A percentile compares a stretch with the other conserved stretches of the same genome.
phyloP scores from a whole-genome alignment of 139 green algal genomes.

The Coccomyxa sp. region DNA sequence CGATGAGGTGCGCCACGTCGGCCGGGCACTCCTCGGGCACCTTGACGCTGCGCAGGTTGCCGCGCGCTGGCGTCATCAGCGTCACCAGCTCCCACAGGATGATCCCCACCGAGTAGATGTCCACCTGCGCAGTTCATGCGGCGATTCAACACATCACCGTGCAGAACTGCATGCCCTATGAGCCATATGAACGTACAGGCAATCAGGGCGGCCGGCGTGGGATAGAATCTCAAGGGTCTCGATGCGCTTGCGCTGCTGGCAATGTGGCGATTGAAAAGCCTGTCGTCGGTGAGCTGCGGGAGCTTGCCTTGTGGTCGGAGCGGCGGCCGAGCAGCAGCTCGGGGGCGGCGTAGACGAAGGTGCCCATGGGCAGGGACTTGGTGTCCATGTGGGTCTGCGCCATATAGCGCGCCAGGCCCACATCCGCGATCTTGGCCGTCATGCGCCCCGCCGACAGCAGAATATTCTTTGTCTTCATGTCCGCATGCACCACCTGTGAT shows the following conservation, averaged over 20 bases:
- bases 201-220: too few species aligned
- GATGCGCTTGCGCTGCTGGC: too few species aligned
- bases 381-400: conserved; percentile 10
- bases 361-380: conserved; percentile 11
- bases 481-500: conserved; percentile 19
- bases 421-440: conserved; percentile 14
- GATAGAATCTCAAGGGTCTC: too few species aligned
- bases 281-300: background rate
- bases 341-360: conserved; percentile 19
- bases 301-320: background rate
- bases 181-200: too few species aligned
- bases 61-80: conserved; percentile 1
- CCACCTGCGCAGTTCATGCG: too few species aligned
- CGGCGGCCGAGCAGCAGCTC: conserved; percentile 1
- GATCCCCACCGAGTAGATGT: conserved; percentile 22
- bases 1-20: conserved; percentile 14
- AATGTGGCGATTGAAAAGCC: background rate
- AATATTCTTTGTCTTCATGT: conserved; percentile 15
- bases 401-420: conserved; percentile 17
- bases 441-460: background rate
- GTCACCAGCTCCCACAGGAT: conserved; percentile 28
- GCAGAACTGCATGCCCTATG: background rate
- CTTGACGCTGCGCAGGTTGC: conserved; percentile 12
- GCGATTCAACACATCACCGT: background rate
- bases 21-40: conserved; percentile 22